Conservation (phyloP, 352 stramenopile genomes). For the Phytophthora hibernalis region DNA sequence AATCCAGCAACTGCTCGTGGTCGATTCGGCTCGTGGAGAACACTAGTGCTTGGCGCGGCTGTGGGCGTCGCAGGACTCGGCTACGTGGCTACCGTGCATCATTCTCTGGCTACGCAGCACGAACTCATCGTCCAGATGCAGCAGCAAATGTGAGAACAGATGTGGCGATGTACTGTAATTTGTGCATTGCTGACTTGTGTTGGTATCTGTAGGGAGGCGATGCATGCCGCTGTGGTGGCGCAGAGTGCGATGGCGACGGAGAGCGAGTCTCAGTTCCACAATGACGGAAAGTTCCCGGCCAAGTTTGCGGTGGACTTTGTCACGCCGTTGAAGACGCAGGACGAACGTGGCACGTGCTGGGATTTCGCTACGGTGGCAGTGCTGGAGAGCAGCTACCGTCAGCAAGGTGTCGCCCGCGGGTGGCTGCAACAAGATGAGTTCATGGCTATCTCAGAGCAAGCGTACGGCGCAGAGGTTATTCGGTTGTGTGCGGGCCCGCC, state of each 20-base stretch:
- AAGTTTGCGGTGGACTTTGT: constrained; percentile 66
- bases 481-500: constrained; percentile 57
- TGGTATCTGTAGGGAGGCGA: constrained; percentile 42
- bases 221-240: constrained; percentile 49
- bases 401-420: constrained; percentile 57
- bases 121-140: constrained; percentile 51
- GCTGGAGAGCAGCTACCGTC: constrained; percentile 74
- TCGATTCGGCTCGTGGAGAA: constrained; percentile 32
- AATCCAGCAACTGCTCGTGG: neutral
- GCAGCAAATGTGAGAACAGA: constrained; percentile 52
- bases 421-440: constrained; percentile 66
- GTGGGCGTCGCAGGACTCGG: constrained; percentile 41
- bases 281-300: constrained; percentile 42
- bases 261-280: constrained; percentile 28
- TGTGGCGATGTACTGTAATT: neutral
- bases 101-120: constrained; percentile 46
- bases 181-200: neutral
- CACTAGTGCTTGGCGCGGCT: constrained; percentile 42
- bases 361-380: constrained; percentile 69
- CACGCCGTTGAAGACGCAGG: constrained; percentile 75
- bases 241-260: constrained; percentile 6
- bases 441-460: constrained; percentile 70
- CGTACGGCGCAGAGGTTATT: constrained; percentile 67
- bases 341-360: constrained; percentile 75
- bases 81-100: constrained; percentile 50